phyloP scores from a whole-genome alignment of 305 asterid species.

The Caryopteris hybrid region DNA sequence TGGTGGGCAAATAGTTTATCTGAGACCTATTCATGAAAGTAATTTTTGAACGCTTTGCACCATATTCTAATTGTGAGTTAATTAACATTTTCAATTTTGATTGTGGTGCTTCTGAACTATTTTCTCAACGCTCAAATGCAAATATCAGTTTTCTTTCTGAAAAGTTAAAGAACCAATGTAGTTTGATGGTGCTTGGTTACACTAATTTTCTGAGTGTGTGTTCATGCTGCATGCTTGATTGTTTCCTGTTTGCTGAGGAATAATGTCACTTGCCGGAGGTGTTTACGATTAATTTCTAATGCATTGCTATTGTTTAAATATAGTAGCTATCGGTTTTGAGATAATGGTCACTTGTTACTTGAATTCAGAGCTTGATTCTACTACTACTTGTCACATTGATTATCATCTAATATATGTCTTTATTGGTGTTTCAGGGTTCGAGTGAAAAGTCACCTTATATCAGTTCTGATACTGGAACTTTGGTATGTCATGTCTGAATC shows the following conservation, averaged over 20 bases:
- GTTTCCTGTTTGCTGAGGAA: not conserved
- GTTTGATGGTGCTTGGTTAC: not conserved
- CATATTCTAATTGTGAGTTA: not conserved
- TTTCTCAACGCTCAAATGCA: not conserved
- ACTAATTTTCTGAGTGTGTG: not conserved
- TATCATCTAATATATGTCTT: slow-evolving; percentile 15
- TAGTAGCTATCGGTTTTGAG: not conserved
- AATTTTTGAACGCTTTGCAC: not conserved
- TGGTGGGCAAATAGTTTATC: too few relatives aligned
- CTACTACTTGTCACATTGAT: slow-evolving; percentile 13
- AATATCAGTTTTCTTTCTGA: not conserved
- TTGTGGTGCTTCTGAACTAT: not conserved
- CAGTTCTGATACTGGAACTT: slow-evolving; percentile 79
- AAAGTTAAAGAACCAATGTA: not conserved
- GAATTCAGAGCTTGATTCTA: slow-evolving; percentile 8
- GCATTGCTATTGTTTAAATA: not conserved
- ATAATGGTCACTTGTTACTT: not conserved
- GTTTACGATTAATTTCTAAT: not conserved
- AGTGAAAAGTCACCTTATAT: slow-evolving; percentile 61
- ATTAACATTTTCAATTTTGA: not conserved
- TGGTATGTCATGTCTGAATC: slow-evolving; percentile 52
- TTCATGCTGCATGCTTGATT: slow-evolving; percentile 11
- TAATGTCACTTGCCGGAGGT: not conserved
- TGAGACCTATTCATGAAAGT: too few relatives aligned
- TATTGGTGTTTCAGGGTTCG: slow-evolving; percentile 60